Conservation (phyloP, 495 filamentous ascomycete genomes). For the Barbatosphaeria neglecta region DNA sequence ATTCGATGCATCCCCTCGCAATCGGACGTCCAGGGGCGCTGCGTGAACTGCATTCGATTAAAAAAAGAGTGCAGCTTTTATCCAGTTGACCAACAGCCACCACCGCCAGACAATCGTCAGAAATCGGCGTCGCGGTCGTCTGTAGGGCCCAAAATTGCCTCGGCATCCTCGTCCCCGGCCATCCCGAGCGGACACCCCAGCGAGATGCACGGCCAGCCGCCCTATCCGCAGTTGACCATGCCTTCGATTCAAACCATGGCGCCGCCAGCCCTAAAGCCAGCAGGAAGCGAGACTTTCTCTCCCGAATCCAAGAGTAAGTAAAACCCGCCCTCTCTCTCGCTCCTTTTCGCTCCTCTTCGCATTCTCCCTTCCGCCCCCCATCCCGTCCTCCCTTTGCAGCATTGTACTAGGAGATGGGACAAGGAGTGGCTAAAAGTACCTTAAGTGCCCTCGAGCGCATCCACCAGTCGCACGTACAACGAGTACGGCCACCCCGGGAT, state of each 20-base stretch:
- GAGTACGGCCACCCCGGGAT: slow-evolving; percentile 29
- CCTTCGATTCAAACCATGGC: slow-evolving; percentile 37
- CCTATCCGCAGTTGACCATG: slow-evolving; percentile 36
- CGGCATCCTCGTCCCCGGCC: slow-evolving; percentile 38
- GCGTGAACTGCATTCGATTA: slow-evolving; percentile 89
- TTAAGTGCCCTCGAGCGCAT: slow-evolving; percentile 21
- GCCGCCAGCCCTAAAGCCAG: slow-evolving; percentile 28
- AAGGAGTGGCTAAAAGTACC: slow-evolving; percentile 15
- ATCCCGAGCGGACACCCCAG: slow-evolving; percentile 29
- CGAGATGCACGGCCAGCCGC: slow-evolving; percentile 28
- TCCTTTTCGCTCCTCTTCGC: too few relatives aligned
- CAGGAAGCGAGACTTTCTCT: slow-evolving; percentile 24
- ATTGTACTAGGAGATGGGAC: neutral
- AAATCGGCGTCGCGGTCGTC: slow-evolving; percentile 27
- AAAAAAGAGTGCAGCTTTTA: slow-evolving; percentile 95
- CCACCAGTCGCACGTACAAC: slow-evolving; percentile 18
- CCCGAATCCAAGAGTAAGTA: slow-evolving; percentile 29
- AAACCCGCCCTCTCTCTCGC: neutral
- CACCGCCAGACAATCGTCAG: slow-evolving; percentile 21
- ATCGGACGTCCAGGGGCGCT: slow-evolving; percentile 74
- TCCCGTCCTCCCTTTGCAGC: too few relatives aligned
- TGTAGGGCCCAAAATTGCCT: slow-evolving; percentile 26
- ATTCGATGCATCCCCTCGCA: slow-evolving; percentile 77
- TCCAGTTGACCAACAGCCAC: slow-evolving; percentile 78
- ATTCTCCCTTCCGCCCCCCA: too few relatives aligned